Evolutionary conservation across 257 asterid genomes (phyloP).

Genomic region (Solanum infundibuliforme): DNA sequence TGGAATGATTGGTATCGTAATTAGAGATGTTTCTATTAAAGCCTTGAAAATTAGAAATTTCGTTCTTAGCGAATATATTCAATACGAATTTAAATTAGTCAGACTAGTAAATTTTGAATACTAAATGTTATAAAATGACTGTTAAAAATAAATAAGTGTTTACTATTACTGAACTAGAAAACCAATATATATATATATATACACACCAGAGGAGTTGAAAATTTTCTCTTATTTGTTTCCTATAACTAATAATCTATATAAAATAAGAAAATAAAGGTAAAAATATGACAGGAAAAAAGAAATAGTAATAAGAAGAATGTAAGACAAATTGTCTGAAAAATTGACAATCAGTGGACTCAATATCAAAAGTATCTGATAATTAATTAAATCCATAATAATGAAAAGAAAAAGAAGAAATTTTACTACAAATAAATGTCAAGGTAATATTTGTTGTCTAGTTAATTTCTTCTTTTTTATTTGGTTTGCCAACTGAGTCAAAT

Average conservation of each 20-base stretch:
- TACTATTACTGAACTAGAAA: not conserved
- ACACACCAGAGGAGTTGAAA: too few relatives aligned
- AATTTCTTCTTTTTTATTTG: not conserved
- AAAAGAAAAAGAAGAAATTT: not conserved
- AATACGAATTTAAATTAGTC: not conserved
- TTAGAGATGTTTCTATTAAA: not conserved
- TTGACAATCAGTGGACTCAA: not conserved
- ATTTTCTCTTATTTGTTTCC: too few relatives aligned
- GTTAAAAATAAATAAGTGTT: not conserved
- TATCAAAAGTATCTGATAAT: not conserved
- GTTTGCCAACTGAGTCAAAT: not conserved
- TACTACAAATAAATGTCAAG: not conserved
- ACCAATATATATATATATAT: not conserved
- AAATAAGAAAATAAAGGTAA: not conserved
- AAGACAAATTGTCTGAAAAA: not conserved
- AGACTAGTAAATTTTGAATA: not conserved
- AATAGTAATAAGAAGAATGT: not conserved
- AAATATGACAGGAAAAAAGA: not conserved
- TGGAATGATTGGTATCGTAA: not conserved
- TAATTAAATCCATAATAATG: not conserved
- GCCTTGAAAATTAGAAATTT: not conserved
- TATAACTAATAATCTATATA: too few relatives aligned
- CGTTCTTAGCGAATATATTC: not conserved
- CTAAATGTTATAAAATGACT: rapidly evolving
- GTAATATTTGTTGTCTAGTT: not conserved